phyloP scores from a whole-genome alignment of 2,329 filamentous ascomycete species.

The Trichocomaceae sp. region DNA sequence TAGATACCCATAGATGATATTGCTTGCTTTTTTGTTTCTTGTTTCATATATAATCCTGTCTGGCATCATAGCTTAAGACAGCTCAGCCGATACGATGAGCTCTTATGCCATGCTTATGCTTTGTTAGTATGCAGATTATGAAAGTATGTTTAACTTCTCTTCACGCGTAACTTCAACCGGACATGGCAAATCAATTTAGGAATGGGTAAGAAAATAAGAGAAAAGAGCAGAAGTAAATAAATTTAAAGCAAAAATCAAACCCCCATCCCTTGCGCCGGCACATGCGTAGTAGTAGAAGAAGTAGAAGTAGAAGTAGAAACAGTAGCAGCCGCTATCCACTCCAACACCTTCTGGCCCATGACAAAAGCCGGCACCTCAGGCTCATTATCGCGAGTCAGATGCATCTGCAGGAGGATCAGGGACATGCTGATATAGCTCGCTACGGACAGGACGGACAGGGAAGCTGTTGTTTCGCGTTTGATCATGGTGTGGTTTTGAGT shows the following conservation, averaged over 20 bases:
- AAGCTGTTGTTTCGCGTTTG: constrained; percentile 69
- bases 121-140: not conserved
- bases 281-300: not conserved
- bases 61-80: not conserved
- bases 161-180: too few species aligned
- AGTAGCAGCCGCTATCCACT: constrained; percentile 21
- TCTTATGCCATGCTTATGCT: not conserved
- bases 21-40: constrained; percentile 1
- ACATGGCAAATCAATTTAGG: not conserved
- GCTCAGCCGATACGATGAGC: not conserved
- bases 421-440: constrained; percentile 72
- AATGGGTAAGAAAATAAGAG: not conserved
- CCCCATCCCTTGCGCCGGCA: constrained; percentile 15
- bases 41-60: not conserved
- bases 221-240: not conserved
- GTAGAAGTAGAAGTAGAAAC: not conserved
- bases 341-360: constrained; percentile 40
- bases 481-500: constrained; percentile 74
- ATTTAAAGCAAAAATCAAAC: not conserved
- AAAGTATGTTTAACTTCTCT: not conserved
- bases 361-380: constrained; percentile 53
- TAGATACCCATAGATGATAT: constrained; percentile 11
- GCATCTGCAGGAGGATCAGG: constrained; percentile 59
- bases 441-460: constrained; percentile 69
- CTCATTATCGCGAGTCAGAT: constrained; percentile 56